Evolutionary conservation across 208 protist genomes (phyloP), one percentile per base, ranked within the genome.

Genomic region (Leishmania major): DNA sequence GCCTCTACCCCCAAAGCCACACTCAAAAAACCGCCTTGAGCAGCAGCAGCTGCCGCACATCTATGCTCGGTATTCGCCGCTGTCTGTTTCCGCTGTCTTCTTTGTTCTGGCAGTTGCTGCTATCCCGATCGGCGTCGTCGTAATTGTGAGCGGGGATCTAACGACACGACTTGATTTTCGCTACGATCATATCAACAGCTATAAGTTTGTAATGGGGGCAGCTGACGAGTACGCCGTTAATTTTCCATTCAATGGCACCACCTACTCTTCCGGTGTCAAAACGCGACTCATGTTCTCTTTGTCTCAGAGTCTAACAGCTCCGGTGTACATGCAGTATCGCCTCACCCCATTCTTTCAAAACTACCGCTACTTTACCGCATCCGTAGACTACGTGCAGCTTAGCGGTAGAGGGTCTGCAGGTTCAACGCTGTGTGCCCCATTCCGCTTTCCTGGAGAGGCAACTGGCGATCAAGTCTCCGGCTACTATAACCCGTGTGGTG

Each of bases 291-390:
- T 55, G 1, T 95, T 99, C 75, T 86, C 81, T 6, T 51, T 99
- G 2, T 13, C 25, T 3, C 83, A 94, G 31, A 96, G 79, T 43
- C 90, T 99, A 62, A 73, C 90, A 15, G 82, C 94, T 19, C 98
- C 99, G 17, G 86, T 99, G 37, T 99, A 98, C 85, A 75, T 99
- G 37, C 98, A 99, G 87, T 99, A 99, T 89, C 85, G 95, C 35
- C 85, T 99, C 0, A 94, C 90, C 1, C 99, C 99, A 31, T 99
- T 99, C 82, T 99, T 99, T 88, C 99, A 99, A 85, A 99, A 99
- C 87, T 99, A 99, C 81, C 85, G 99, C 13, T 87, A 92, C 53
- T 99, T 99, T 86, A 91, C 73, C n/a, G 76, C 85, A 2, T 98
- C 94, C 3, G 45, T 94, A 3, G 89, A 90, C 66, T 82, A 84